These are phyloP conservation scores for Ensete ventricosum DNA, from an alignment of 176 grass and related monocot genomes.

Conservation along the genomic window DNA sequence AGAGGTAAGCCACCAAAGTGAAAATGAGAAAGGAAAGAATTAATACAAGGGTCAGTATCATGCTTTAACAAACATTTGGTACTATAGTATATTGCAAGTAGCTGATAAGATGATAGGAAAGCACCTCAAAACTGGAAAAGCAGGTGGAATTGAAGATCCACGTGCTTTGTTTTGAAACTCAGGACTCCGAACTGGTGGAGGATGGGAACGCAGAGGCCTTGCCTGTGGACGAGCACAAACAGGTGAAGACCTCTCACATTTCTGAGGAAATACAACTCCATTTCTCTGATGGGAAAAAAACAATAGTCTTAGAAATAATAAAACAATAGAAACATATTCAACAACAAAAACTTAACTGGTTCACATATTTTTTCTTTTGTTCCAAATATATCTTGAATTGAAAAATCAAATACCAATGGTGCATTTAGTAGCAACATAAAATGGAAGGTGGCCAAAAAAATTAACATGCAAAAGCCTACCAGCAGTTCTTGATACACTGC, in stretches of 20 bases:
- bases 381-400: neutral
- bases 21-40: too few species aligned
- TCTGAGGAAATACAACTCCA: conserved; percentile 88
- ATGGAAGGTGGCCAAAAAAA: neutral
- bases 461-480: conserved; percentile 36
- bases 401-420: neutral
- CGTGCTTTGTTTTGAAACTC: conserved; percentile 65
- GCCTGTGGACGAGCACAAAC: conserved; percentile 53
- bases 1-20: too few species aligned
- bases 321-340: neutral
- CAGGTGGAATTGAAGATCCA: conserved; percentile 62
- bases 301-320: neutral
- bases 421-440: neutral
- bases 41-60: neutral
- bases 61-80: neutral
- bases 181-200: conserved; percentile 42
- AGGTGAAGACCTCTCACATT: conserved; percentile 53
- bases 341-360: neutral
- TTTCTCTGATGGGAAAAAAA: conserved; percentile 48
- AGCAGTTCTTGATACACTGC: conserved; percentile 66
- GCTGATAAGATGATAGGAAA: neutral
- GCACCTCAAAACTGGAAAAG: conserved; percentile 75
- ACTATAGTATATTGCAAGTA: neutral
- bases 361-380: neutral
- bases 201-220: conserved; percentile 42